Evolutionary conservation across 2,329 filamentous ascomycete species (phyloP).

Genomic region (Drechslerella stenobrocha): DNA sequence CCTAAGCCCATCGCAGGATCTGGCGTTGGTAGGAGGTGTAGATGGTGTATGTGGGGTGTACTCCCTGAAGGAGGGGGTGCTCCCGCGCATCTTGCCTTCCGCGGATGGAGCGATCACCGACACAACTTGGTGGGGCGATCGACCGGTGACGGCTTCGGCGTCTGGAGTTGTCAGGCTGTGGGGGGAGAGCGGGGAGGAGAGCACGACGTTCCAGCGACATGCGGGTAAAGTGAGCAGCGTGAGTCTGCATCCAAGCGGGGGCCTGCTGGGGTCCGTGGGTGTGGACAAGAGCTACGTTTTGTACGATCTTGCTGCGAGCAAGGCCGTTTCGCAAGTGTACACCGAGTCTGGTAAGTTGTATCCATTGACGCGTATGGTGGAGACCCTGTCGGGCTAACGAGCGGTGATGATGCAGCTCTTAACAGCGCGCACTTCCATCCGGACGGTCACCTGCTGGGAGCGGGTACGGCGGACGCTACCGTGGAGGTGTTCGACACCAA

Average conservation of each 20-base stretch:
- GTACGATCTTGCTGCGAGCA: conserved; percentile 73
- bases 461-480: conserved; percentile 75
- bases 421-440: conserved; percentile 86
- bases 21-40: conserved; percentile 74
- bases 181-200: conserved; percentile 67
- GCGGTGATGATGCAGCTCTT: conserved; percentile 53
- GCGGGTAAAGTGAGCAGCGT: conserved; percentile 77
- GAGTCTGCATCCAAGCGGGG: conserved; percentile 77
- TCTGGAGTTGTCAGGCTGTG: conserved; percentile 80
- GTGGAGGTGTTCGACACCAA: conserved; percentile 89
- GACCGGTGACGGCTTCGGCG: conserved; percentile 72
- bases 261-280: conserved; percentile 82
- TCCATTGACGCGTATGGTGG: neutral
- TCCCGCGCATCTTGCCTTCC: conserved; percentile 68
- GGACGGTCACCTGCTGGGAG: conserved; percentile 90
- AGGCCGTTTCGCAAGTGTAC: conserved; percentile 75
- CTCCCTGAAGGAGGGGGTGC: conserved; percentile 73
- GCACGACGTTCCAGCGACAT: conserved; percentile 75
- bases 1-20: conserved; percentile 64
- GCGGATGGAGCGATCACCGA: conserved; percentile 70
- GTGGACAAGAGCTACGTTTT: conserved; percentile 90
- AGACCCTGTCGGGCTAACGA: conserved; percentile 24
- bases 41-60: conserved; percentile 76
- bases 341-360: conserved; percentile 71
- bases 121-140: conserved; percentile 67